Conservation (phyloP, 257 asterid genomes). For the Orobanche coerulescens region DNA sequence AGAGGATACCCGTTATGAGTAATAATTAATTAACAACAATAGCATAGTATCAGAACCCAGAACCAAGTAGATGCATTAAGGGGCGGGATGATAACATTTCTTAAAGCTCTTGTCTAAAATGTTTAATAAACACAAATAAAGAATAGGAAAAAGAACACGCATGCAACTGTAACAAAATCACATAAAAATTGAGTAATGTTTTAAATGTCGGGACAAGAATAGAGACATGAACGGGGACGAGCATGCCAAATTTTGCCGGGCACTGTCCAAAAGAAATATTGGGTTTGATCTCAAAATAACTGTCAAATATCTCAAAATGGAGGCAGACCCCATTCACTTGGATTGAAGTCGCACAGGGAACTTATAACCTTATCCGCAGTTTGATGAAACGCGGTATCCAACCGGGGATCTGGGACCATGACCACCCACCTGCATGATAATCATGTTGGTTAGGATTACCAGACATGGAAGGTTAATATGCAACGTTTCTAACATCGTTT, state of each 20-base stretch:
- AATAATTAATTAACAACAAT: no score
- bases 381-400: slow-evolving; percentile 56
- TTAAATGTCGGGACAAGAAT: no score
- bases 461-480: not conserved
- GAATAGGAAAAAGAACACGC: not conserved
- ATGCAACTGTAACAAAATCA: not conserved
- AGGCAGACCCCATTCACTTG: slow-evolving; percentile 73
- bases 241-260: no score
- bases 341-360: slow-evolving; percentile 67
- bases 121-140: no score
- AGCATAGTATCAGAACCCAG: no score
- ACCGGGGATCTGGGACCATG: slow-evolving; percentile 89
- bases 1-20: no score
- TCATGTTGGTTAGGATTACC: slow-evolving; percentile 15
- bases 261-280: slow-evolving; percentile 2
- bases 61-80: no score
- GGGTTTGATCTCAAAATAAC: no score
- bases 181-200: no score
- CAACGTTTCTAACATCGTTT: not conserved
- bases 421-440: slow-evolving; percentile 60
- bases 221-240: no score
- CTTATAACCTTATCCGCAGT: slow-evolving; percentile 70
- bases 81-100: no score
- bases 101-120: no score
- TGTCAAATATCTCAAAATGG: slow-evolving; percentile 47